phyloP scores from a whole-genome alignment of 176 grass and related monocot species.

The Secale cereale region DNA sequence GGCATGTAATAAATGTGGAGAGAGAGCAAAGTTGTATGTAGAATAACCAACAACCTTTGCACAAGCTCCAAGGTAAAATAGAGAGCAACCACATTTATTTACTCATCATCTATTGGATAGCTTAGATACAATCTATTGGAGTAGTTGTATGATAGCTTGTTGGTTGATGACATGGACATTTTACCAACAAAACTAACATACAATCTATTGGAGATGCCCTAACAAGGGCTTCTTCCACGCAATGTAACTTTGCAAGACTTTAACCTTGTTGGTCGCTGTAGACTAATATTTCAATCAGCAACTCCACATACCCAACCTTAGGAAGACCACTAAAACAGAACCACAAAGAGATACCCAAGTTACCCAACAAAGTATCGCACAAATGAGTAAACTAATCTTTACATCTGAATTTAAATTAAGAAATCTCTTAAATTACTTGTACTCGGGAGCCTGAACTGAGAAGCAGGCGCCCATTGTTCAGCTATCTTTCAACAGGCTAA shows the following conservation, averaged over 20 bases:
- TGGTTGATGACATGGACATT: too few relatives aligned
- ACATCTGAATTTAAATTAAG: background rate
- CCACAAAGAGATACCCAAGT: background rate
- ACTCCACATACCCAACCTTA: background rate
- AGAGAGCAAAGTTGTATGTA: too few relatives aligned
- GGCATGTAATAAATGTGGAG: too few relatives aligned
- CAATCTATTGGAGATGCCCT: too few relatives aligned
- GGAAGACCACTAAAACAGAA: background rate
- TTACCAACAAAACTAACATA: too few relatives aligned
- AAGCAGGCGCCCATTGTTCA: background rate
- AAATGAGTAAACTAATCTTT: background rate
- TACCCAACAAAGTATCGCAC: background rate
- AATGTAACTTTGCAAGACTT: background rate
- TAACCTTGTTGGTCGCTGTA: background rate
- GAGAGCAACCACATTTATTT: too few relatives aligned
- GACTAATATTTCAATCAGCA: background rate
- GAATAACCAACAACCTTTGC: too few relatives aligned
- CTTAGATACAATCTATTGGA: too few relatives aligned
- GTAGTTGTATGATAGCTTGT: too few relatives aligned
- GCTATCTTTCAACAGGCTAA: background rate
- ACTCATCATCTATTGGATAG: too few relatives aligned
- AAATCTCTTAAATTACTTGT: too few relatives aligned
- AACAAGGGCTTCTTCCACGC: background rate
- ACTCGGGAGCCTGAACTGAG: background rate
- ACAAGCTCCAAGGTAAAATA: too few relatives aligned